These are phyloP conservation scores for Sclerotinia minor DNA, from an alignment of 2,329 filamentous ascomycete species.

Conservation along the genomic window DNA sequence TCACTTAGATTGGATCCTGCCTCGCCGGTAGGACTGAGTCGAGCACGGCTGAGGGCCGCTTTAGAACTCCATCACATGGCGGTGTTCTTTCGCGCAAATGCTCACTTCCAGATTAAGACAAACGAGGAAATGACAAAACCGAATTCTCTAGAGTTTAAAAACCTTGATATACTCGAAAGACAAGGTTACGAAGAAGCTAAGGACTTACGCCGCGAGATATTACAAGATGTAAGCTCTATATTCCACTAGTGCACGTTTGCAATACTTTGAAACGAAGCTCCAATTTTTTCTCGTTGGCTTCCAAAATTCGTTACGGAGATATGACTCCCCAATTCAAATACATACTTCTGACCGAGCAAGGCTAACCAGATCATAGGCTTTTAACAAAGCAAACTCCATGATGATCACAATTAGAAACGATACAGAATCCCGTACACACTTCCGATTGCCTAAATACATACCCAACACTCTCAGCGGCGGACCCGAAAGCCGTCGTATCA, in stretches of 20 bases:
- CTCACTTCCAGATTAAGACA: slow-evolving; percentile 78
- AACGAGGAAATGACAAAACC: slow-evolving; percentile 63
- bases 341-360: neutral
- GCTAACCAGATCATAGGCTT: slow-evolving; percentile 8
- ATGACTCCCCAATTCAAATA: neutral
- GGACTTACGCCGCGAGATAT: slow-evolving; percentile 71
- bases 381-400: slow-evolving; percentile 56
- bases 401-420: slow-evolving; percentile 64
- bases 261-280: slow-evolving; percentile 38
- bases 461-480: slow-evolving; percentile 54
- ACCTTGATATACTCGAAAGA: slow-evolving; percentile 68
- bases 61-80: slow-evolving; percentile 81
- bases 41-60: slow-evolving; percentile 67
- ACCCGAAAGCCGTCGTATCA: slow-evolving; percentile 14
- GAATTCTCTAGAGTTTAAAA: slow-evolving; percentile 65
- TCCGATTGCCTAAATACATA: slow-evolving; percentile 62
- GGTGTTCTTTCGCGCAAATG: slow-evolving; percentile 81
- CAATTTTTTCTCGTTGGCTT: neutral
- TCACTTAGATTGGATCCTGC: slow-evolving; percentile 18
- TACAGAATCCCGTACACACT: slow-evolving; percentile 55
- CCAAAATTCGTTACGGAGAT: neutral
- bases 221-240: slow-evolving; percentile 51
- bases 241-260: neutral
- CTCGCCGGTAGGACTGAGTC: slow-evolving; percentile 55
- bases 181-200: slow-evolving; percentile 79